Base-by-base conservation (phyloP, 148 eudicot genomes). In the Rhododendron henanense region DNA sequence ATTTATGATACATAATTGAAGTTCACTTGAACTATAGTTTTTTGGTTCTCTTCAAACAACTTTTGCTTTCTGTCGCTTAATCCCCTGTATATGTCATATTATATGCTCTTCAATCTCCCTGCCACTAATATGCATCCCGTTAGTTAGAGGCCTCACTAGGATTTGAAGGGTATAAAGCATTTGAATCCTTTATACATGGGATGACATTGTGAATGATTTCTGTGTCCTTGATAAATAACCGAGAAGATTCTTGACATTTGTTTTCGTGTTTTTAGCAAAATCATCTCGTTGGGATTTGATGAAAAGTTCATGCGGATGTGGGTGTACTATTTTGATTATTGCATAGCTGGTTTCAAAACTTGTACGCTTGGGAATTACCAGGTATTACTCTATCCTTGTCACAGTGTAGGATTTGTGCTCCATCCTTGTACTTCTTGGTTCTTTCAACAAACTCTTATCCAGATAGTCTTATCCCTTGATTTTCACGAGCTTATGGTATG, bases 251-350 rank as follows among this genome's bases (percentile, higher is more conserved):
- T 44, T 61, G 3, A 44, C 31, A 19, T 21, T 55, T n/a, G 21
- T 45, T 37, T 18, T 51, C 16, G 3, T 50, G 82, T 28, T 81
- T 7, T 28, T 28, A 69, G 75, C 37, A 6, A 69, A 69, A 25
- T 69, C 18, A 11, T 10, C 37, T 69, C 75, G 28, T 28, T 69
- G 75, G 97, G 98, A 37, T 94, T 96, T 79, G 63, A 96, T 35
- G 93, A 96, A 86, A 93, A 96, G 88, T 96, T 96, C 90, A 89
- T 96, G 74, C 88, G 95, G 63, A 93, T 94, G 71, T 96, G 98
- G 98, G 97, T 94, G 57, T 96, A 94, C 85, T 96, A 96, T 86
- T 96, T 96, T 82, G 97, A 93, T 79, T 96, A 96, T 74, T 93
- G 96, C 88, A 98, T 95, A 75, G 95, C 98, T 23, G 98, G 98